Conservation (phyloP, 2,329 filamentous ascomycete species). For the Penicillium sp. region DNA sequence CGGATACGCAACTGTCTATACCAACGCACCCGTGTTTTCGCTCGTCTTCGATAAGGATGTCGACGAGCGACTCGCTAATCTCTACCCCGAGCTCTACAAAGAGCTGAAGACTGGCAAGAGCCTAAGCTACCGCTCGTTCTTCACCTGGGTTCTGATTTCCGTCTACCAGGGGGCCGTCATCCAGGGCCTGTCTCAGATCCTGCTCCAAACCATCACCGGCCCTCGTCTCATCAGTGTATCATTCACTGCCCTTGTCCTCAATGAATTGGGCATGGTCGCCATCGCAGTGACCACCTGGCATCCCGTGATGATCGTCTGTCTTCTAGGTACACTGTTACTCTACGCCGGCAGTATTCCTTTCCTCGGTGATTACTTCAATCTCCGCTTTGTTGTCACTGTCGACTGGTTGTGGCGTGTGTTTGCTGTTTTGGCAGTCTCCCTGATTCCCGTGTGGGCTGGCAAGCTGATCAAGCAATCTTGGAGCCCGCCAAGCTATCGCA, state of each 20-base stretch:
- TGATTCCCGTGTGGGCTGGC: slow-evolving; percentile 83
- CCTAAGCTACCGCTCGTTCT: slow-evolving; percentile 90
- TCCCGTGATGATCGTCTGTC: slow-evolving; percentile 80
- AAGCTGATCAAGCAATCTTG: slow-evolving; percentile 83
- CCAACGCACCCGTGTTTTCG: slow-evolving; percentile 87
- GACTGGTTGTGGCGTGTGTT: slow-evolving; percentile 87
- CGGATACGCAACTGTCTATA: slow-evolving; percentile 95
- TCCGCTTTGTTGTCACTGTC: slow-evolving; percentile 73
- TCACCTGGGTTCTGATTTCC: slow-evolving; percentile 92
- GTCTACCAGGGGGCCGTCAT: slow-evolving; percentile 96
- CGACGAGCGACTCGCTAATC: slow-evolving; percentile 86
- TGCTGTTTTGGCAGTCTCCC: slow-evolving; percentile 75
- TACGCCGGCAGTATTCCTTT: slow-evolving; percentile 85
- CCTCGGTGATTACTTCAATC: slow-evolving; percentile 84
- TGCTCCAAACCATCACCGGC: slow-evolving; percentile 71
- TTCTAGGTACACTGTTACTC: slow-evolving; percentile 78
- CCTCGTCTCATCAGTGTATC: slow-evolving; percentile 82
- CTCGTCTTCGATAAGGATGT: slow-evolving; percentile 94
- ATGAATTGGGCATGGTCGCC: slow-evolving; percentile 96
- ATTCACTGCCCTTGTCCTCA: slow-evolving; percentile 88
- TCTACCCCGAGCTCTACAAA: slow-evolving; percentile 97
- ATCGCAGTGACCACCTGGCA: slow-evolving; percentile 98
- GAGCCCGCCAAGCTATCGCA: slow-evolving; percentile 91
- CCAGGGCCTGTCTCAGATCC: slow-evolving; percentile 86
- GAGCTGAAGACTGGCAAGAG: slow-evolving; percentile 88